Percentiles rank a stretch among this genome's conserved stretches.
phyloP scores from a whole-genome alignment of 2,329 filamentous ascomycete genomes.

The Fusarium zealandicum region DNA sequence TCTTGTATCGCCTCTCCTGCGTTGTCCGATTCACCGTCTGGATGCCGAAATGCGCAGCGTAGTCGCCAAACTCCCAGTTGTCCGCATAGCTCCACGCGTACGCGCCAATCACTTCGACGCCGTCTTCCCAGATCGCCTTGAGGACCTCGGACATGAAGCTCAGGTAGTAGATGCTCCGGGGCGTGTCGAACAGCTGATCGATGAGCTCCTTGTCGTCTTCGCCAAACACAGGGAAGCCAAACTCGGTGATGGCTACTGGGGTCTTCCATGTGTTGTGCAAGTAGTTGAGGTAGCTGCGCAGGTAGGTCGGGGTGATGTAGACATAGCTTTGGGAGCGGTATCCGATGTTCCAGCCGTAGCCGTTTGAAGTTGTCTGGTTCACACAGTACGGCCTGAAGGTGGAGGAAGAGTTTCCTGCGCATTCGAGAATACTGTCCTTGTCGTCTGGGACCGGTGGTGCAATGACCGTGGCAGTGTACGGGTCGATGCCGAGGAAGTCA shows the following conservation, averaged over 20 bases:
- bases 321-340: slow-evolving; percentile 63
- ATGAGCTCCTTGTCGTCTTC: slow-evolving; percentile 53
- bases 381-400: slow-evolving; percentile 61
- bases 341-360: slow-evolving; percentile 65
- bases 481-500: slow-evolving; percentile 65
- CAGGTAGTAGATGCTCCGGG: slow-evolving; percentile 62
- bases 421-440: slow-evolving; percentile 54
- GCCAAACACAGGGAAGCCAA: slow-evolving; percentile 62
- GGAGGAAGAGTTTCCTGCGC: slow-evolving; percentile 54
- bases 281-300: slow-evolving; percentile 63
- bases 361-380: slow-evolving; percentile 53
- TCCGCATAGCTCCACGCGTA: slow-evolving; percentile 61
- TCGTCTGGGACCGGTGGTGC: slow-evolving; percentile 49
- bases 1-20: slow-evolving; percentile 60
- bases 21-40: slow-evolving; percentile 63
- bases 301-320: slow-evolving; percentile 65
- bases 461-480: slow-evolving; percentile 65
- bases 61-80: slow-evolving; percentile 63
- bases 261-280: slow-evolving; percentile 64
- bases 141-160: slow-evolving; percentile 62
- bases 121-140: slow-evolving; percentile 63
- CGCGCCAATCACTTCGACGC: slow-evolving; percentile 60
- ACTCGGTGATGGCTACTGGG: slow-evolving; percentile 60
- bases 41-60: slow-evolving; percentile 58
- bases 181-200: slow-evolving; percentile 62